Conservation (phyloP, 2,329 filamentous ascomycete species). For the Colletotrichum sp. region DNA sequence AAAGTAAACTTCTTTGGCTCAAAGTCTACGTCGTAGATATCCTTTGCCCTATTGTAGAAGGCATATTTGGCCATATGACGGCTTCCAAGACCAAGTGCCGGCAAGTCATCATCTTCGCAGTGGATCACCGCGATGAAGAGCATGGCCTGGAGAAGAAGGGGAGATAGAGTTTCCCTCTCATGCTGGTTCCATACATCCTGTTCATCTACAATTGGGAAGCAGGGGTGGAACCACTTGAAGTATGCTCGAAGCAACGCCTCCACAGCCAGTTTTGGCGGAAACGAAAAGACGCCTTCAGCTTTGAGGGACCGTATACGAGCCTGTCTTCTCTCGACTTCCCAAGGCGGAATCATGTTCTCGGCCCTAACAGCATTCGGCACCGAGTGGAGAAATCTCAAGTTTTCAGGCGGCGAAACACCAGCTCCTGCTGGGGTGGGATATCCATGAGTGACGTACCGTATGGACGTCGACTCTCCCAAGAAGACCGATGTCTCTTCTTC, state of each 20-base stretch:
- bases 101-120: not conserved
- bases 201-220: not conserved
- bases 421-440: not conserved
- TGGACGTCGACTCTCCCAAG: not conserved
- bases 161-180: not conserved
- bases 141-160: not conserved
- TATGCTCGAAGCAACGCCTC: not conserved
- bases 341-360: not conserved
- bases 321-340: not conserved
- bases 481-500: not conserved
- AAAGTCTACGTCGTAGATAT: not conserved
- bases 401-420: not conserved
- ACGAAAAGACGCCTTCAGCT: not conserved
- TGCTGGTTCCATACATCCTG: rapidly evolving
- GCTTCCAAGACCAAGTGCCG: not conserved
- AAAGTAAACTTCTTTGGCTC: not conserved
- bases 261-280: not conserved
- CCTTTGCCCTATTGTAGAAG: not conserved
- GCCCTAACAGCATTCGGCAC: not conserved
- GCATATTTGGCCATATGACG: not conserved
- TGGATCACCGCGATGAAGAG: not conserved
- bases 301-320: not conserved
- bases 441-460: not conserved
- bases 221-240: not conserved
- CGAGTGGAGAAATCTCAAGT: not conserved